phyloP scores from a whole-genome alignment of 768 basidiomycete genomes.

The Trichaptum fuscoviolaceum region DNA sequence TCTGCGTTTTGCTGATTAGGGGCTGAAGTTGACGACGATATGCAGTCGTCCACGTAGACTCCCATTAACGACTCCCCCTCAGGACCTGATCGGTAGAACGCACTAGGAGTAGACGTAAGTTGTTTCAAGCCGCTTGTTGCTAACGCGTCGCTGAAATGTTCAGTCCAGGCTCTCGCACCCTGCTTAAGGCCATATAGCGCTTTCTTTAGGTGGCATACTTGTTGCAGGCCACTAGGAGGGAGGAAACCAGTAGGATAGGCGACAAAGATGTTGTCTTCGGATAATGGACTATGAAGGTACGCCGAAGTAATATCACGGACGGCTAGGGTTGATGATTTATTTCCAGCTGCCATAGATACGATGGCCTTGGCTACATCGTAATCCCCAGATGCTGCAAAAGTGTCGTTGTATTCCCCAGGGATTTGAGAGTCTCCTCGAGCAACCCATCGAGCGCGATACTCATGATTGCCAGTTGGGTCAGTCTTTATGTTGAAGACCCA shows the following conservation, averaged over 20 bases:
- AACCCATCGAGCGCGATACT: slow-evolving; percentile 23
- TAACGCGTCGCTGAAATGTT: neutral
- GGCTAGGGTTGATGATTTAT: neutral
- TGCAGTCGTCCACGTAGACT: neutral
- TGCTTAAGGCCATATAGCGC: neutral
- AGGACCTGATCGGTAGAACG: neutral
- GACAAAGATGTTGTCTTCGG: slow-evolving; percentile 9
- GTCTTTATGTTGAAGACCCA: slow-evolving; percentile 24
- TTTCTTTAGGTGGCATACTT: slow-evolving; percentile 2
- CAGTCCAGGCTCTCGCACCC: neutral
- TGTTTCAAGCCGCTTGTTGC: neutral
- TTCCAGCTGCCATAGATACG: neutral
- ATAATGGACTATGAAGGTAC: slow-evolving; percentile 11
- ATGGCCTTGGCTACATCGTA: neutral
- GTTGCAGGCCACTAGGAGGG: neutral
- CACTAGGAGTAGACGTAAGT: neutral
- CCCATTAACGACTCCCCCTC: neutral
- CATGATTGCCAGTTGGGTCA: slow-evolving; percentile 15
- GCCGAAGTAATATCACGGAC: slow-evolving; percentile 12
- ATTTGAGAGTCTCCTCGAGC: slow-evolving; percentile 25
- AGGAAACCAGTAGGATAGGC: slow-evolving; percentile 7
- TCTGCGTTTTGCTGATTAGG: neutral
- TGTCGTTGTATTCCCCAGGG: slow-evolving; percentile 10
- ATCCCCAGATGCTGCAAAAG: neutral
- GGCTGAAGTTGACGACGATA: neutral